Conservation (phyloP, 352 stramenopile species). For the Pythium rhizo-oryzae region DNA sequence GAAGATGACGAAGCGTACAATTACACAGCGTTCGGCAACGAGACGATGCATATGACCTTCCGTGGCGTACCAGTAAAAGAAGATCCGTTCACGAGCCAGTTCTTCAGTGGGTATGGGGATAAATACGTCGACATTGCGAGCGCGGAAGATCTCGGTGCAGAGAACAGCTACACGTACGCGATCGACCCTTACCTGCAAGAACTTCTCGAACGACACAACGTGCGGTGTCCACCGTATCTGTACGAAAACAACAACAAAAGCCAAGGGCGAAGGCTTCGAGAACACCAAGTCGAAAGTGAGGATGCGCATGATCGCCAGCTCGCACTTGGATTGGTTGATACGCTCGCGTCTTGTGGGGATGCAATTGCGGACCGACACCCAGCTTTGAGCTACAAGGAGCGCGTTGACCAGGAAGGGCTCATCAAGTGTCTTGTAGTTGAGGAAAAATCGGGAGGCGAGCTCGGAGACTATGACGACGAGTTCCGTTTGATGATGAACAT, state of each 20-base stretch:
- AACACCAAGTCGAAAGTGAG: neutral
- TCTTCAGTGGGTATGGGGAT: conserved; percentile 28
- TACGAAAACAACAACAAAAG: neutral
- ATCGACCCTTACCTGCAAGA: conserved; percentile 25
- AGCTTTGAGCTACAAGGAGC: conserved; percentile 1
- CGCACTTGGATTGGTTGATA: conserved; percentile 1
- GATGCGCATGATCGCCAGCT: neutral
- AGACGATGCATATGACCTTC: conserved; percentile 21
- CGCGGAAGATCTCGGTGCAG: conserved; percentile 16
- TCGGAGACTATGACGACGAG: conserved; percentile 18
- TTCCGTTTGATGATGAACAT: conserved; percentile 26
- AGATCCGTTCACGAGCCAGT: conserved; percentile 23
- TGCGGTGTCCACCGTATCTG: conserved; percentile 24
- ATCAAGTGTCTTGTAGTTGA: conserved; percentile 26
- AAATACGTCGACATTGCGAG: conserved; percentile 27
- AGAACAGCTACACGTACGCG: conserved; percentile 33
- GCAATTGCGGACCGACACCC: conserved; percentile 3
- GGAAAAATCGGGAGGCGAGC: neutral
- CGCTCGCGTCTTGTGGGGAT: conserved; percentile 18
- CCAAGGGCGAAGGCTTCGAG: neutral
- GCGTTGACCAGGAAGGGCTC: conserved; percentile 22
- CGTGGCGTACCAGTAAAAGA: conserved; percentile 5
- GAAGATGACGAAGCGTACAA: conserved; percentile 11
- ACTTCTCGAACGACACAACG: conserved; percentile 19
- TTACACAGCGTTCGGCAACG: conserved; percentile 16